phyloP scores from a whole-genome alignment of 371 early-diverging fungal genomes.

The Apophysomyces trapeziformis region DNA sequence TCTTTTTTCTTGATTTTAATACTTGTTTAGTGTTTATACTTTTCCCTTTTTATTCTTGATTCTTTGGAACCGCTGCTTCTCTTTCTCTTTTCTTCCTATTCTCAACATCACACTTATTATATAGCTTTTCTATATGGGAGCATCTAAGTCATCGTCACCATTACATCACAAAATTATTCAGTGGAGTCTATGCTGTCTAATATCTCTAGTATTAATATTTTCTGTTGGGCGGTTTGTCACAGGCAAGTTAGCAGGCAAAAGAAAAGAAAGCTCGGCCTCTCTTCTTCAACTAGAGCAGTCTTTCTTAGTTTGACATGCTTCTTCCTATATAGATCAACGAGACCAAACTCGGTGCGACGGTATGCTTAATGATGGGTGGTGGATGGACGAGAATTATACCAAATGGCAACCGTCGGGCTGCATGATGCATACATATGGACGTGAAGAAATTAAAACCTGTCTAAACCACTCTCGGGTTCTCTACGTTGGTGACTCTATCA shows the following conservation, averaged over 20 bases:
- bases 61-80: slow-evolving; percentile 1
- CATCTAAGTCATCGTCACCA: neutral
- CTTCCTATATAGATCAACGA: slow-evolving; percentile 30
- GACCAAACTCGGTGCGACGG: slow-evolving; percentile 51
- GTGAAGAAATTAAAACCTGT: slow-evolving; percentile 50
- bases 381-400: slow-evolving; percentile 41
- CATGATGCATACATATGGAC: slow-evolving; percentile 59
- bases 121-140: neutral
- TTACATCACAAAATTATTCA: neutral
- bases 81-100: slow-evolving; percentile 4
- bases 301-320: no score
- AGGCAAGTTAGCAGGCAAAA: neutral
- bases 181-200: slow-evolving; percentile 9
- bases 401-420: slow-evolving; percentile 70
- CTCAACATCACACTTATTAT: neutral
- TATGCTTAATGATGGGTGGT: slow-evolving; percentile 56
- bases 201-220: slow-evolving; percentile 6
- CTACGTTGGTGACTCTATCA: slow-evolving; percentile 73
- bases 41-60: neutral
- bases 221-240: neutral
- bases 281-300: no score
- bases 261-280: no score
- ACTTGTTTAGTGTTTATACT: neutral
- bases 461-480: slow-evolving; percentile 51
- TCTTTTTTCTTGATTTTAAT: slow-evolving; percentile 8